Evolutionary conservation across 495 filamentous ascomycete genomes (phyloP).

Genomic region (Aspergillus indologenus): DNA sequence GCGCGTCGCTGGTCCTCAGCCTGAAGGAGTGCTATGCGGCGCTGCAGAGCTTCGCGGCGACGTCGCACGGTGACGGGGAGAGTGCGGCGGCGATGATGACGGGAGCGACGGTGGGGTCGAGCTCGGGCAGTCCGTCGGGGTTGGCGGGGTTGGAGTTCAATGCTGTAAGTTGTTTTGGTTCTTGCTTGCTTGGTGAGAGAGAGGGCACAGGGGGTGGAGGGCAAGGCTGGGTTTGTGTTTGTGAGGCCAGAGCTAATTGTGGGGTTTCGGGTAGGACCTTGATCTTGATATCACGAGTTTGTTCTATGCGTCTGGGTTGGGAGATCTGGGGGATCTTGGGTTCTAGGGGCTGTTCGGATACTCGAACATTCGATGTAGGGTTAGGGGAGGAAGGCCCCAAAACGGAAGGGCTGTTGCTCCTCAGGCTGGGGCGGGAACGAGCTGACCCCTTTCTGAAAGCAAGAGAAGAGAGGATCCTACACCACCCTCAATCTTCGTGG

Average conservation of each 20-base stretch:
- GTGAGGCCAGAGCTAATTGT: background rate
- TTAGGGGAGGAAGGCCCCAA: too few species aligned
- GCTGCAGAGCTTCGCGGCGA: constrained; percentile 4
- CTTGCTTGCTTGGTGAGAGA: background rate
- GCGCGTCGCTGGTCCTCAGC: constrained; percentile 15
- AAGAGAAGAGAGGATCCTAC: too few species aligned
- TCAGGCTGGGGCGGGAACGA: too few species aligned
- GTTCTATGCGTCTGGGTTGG: background rate
- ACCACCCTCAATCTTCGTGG: too few species aligned
- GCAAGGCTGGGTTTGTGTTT: background rate
- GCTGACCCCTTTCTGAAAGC: too few species aligned
- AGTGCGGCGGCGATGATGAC: background rate
- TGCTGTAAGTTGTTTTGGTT: background rate
- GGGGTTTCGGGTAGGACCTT: background rate
- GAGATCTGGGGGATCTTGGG: background rate
- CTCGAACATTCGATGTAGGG: too few species aligned
- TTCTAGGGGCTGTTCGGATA: background rate
- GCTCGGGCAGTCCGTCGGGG: background rate
- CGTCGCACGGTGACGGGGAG: background rate
- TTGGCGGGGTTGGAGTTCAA: background rate
- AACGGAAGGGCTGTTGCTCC: too few species aligned
- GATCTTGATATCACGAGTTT: constrained; percentile 1
- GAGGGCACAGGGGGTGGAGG: background rate
- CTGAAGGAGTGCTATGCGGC: constrained; percentile 13
- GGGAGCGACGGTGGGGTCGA: background rate